Conservation (phyloP, 1,284 basidiomycete species). For the Ganoderma meredithae region DNA sequence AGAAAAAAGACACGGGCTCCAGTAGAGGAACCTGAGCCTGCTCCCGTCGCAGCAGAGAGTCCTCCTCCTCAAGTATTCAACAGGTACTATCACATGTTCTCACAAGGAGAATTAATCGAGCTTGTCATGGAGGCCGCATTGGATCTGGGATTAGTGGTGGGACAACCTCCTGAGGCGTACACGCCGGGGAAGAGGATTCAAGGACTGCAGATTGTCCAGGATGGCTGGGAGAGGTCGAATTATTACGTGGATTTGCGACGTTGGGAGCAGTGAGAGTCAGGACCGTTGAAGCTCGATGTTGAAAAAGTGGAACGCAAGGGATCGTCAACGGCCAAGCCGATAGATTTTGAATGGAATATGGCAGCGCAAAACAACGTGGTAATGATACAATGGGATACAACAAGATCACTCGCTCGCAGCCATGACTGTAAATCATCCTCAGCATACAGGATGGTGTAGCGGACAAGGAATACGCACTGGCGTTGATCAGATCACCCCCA, state of each 20-base stretch:
- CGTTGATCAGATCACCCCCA: slow-evolving; percentile 93
- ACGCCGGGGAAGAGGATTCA: slow-evolving; percentile 22
- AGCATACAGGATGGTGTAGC: slow-evolving; percentile 5
- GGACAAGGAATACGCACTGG: slow-evolving; percentile 69
- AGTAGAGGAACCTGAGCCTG: slow-evolving; percentile 6
- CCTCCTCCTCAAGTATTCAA: slow-evolving; percentile 61
- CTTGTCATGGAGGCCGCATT: slow-evolving; percentile 70
- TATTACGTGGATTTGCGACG: slow-evolving; percentile 77
- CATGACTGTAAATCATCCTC: slow-evolving; percentile 56
- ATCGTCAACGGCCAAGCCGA: slow-evolving; percentile 18
- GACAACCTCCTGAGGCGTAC: slow-evolving; percentile 34
- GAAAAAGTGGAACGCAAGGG: not conserved
- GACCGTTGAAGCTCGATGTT: not conserved
- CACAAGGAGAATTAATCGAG: slow-evolving; percentile 73
- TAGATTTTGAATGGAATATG: slow-evolving; percentile 29
- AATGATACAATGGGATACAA: slow-evolving; percentile 35
- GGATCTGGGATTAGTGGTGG: slow-evolving; percentile 63
- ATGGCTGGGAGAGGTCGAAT: slow-evolving; percentile 89
- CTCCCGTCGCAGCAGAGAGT: slow-evolving; percentile 16
- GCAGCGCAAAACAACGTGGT: slow-evolving; percentile 29
- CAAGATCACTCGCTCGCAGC: slow-evolving; percentile 69
- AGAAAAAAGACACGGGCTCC: slow-evolving; percentile 32
- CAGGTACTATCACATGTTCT: slow-evolving; percentile 95
- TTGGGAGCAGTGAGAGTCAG: slow-evolving; percentile 53
- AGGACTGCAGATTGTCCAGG: slow-evolving; percentile 72